Base-by-base conservation (phyloP, 1,284 basidiomycete species). In the Volvariella surrecta region DNA sequence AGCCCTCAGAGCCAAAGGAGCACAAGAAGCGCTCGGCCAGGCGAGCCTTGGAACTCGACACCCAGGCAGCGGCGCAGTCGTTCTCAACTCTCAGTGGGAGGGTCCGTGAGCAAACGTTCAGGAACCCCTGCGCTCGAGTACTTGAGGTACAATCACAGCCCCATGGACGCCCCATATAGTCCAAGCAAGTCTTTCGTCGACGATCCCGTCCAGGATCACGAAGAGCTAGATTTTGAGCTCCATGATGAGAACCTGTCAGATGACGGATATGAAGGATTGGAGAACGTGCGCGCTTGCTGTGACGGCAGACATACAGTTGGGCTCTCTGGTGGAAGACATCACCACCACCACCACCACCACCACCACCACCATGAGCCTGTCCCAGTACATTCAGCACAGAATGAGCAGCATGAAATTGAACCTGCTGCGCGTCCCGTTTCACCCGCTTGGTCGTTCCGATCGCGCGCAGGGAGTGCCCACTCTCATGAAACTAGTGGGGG, bases 231-330 rank as follows among this genome's bases (percentile, higher is more conserved):
- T 54, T 89, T 89, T 53, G 81, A 87, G 57, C 68, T 86, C 15
- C 79, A 89, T 48, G 82, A 80, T 32, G 83, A 82, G 34, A 74
- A 75, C 16, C 68, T 82, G 54, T 83, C 80, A 7, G 89, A 91
- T 50, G 82, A 83, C 40, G 89, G 79, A 1, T 99, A 82, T 58
- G 94, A 98, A 55, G 95, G 93, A 0, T 59, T 99, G 38, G 94
- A 97, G 63, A 95, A 96, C 55, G 91, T 95, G 19, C 76, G 91
- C 24, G 92, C 92, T 1, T 97, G 93, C 62, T 97, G 93, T 56
- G 90, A 94, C 60, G 95, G 95, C 54, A 76, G 73, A 38, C 95
- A 99, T 62, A 87, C 86, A 0, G 82, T 89, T 30, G 81, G 81
- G 0, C 73, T 72, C 45, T 65, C 73, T 16, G 68, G 75, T 15